Percentiles rank a stretch among this genome's conserved stretches.
phyloP scores from a whole-genome alignment of 306 rosid species.

The Calophaca sinica region DNA sequence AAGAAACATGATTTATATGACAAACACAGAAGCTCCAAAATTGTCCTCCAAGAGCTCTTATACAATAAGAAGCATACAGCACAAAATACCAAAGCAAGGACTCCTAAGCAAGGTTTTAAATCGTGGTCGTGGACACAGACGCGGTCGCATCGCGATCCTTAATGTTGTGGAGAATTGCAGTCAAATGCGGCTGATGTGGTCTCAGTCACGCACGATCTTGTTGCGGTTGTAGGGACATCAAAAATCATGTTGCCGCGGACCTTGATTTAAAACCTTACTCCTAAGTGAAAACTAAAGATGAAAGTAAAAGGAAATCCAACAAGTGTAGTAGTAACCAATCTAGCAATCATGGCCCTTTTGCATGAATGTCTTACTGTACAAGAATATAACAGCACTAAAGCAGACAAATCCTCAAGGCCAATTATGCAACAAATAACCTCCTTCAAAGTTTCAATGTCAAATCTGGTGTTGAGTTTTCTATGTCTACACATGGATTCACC shows the following conservation, averaged over 20 bases:
- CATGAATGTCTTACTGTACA: slow-evolving; percentile 66
- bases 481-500: slow-evolving; percentile 56
- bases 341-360: slow-evolving; percentile 49
- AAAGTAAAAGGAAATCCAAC: slow-evolving; percentile 38
- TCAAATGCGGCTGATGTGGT: no score
- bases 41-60: slow-evolving; percentile 56
- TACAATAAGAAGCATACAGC: slow-evolving; percentile 54
- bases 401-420: slow-evolving; percentile 22
- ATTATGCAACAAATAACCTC: slow-evolving; percentile 32
- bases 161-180: no score
- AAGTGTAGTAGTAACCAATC: slow-evolving; percentile 41
- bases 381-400: slow-evolving; percentile 46
- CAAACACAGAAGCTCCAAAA: slow-evolving; percentile 60
- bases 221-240: no score
- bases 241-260: no score
- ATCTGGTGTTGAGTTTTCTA: slow-evolving; percentile 70
- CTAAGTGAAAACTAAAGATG: slow-evolving; percentile 39
- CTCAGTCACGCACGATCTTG: no score
- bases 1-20: slow-evolving; percentile 53
- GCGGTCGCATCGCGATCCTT: no score
- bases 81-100: slow-evolving; percentile 49
- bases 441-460: slow-evolving; percentile 82
- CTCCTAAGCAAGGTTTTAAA: no score
- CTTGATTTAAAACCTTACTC: neutral
- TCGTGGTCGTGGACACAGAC: no score